Evolutionary conservation across 2,329 filamentous ascomycete genomes (phyloP), one percentile per base, ranked within the genome.

Genomic region (Dothistroma pini): DNA sequence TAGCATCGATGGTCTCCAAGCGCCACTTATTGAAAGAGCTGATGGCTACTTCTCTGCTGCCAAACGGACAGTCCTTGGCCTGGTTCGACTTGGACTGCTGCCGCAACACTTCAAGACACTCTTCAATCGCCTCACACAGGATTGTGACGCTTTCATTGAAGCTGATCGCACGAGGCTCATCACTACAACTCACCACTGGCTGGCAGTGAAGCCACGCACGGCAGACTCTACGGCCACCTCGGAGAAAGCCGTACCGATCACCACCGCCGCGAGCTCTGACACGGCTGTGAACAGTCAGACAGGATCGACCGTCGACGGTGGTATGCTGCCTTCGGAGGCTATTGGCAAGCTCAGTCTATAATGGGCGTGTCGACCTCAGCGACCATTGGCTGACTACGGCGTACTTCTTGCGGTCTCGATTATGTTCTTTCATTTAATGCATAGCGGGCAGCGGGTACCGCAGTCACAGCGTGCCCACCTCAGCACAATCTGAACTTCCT

Each of bases 171-270:
- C 59, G 4, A 57, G 66, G 1, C 56, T 71, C 34, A 68, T 68
- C 61, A 71, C 69, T 19, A 71, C 70, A 11, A 68, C 64, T 50
- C 69, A 70, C 44, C 68, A 69, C 53, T 71, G 69, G 69, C 56
- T 71, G 12, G 70, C 70, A 10, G 70, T 68, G 54, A 71, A 71
- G 63, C 68, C 68, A 12, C 29, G 16, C n/a, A 51, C n/a, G 9
- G 56, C 49, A 21, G 53, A 44, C 35, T 63, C 63, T 29, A 29
- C 59, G 38, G 56, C 63, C 10, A 59, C 56, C 22, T 65, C 63
- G 44, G 57, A 57, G 56, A 59, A 47, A 29, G 57, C 56, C 6
- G 4, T 62, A 2, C 41, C 50, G n/a, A 19, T 56, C 16, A 25
- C 32, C 16, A 59, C 62, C 4, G n/a, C 57, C 4, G 56, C 56